These are phyloP conservation scores for Phytophthora europaea DNA, from an alignment of 352 stramenopile genomes.

Conservation along the genomic window DNA sequence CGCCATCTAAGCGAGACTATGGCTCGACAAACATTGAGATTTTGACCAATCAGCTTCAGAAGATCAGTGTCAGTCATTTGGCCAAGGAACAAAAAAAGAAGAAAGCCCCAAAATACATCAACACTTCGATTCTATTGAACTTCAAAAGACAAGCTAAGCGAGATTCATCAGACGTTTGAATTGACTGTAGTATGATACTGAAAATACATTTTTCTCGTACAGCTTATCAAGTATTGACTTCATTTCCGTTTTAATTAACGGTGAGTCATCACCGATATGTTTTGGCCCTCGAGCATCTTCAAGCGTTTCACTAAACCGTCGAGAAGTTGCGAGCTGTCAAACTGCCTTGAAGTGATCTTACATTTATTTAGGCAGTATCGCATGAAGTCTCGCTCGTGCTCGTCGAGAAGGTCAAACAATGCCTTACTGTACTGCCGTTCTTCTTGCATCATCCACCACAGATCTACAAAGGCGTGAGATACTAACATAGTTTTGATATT, in stretches of 20 bases:
- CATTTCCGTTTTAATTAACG: background rate
- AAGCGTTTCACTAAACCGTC: background rate
- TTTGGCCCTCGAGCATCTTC: background rate
- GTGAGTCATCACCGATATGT: background rate
- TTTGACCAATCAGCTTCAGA: slow-evolving; percentile 18
- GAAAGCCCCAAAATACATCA: slow-evolving; percentile 11
- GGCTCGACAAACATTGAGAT: slow-evolving; percentile 20
- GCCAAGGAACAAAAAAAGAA: slow-evolving; percentile 4
- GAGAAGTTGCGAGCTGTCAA: background rate
- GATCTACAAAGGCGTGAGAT: background rate
- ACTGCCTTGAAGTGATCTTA: background rate
- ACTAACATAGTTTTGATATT: background rate
- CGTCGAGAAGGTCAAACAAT: background rate
- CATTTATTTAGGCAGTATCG: background rate
- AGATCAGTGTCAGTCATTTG: slow-evolving; percentile 15
- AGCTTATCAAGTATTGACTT: background rate
- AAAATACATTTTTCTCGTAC: background rate
- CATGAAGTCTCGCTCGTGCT: background rate
- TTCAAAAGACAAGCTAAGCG: background rate
- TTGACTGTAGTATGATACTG: background rate
- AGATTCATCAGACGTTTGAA: background rate
- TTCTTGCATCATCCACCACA: background rate
- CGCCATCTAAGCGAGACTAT: slow-evolving; percentile 7
- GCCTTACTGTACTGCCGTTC: background rate
- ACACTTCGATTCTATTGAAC: slow-evolving; percentile 19